Evolutionary conservation across 306 rosid genomes (phyloP), one percentile per base, ranked within the genome.

Genomic region (Vigna radiata): DNA sequence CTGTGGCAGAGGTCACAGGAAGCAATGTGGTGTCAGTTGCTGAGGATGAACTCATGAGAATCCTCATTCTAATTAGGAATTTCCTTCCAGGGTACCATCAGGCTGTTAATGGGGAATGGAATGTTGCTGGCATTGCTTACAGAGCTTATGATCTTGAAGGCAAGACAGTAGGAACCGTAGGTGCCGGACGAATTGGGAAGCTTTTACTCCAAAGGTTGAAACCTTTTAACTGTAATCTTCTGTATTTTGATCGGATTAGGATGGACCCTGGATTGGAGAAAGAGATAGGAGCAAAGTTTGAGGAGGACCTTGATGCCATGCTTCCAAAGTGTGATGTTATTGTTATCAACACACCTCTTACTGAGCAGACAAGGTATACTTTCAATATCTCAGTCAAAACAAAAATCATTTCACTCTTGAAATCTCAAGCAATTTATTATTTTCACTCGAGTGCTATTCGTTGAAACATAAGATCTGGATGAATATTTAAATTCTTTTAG

Each of bases 1-100:
- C 98, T 0, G 98, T 95, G 43, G 98, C 98, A 2, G 98, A 95
- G 87, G 91, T 95, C 84, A 95, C 98, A 0, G 98, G 98, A 82
- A 92, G 97, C 80, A 95, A 95, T 54, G 84, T 76, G 18, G 98
- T 95, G 17, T 95, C 98, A 0, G 98, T 95, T 50, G 98, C 98
- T 0, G 98, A 95, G 82, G 98, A 95, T 29, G 98, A 95, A 79
- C 91, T 95, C 69, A 84, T 95, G 97, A 86, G 98, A 82, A 87
- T 95, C 83, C 97, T 95, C 71, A 82, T 95, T 85, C 97, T 95
- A 0, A 71, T 88, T 58, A 85, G 97, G 88, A 95, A 95, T 79
- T 95, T 95, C 78, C 3, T 95, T 29, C 98, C 97, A 0, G 98
- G 96, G 10, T 73, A 92, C 76, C 92, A 87, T 61, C 98, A 95